A percentile compares a stretch with the other conserved stretches of the same genome.
These are phyloP conservation scores for Venturia pyrina DNA, from an alignment of 2,329 filamentous ascomycete genomes.

Conservation along the genomic window DNA sequence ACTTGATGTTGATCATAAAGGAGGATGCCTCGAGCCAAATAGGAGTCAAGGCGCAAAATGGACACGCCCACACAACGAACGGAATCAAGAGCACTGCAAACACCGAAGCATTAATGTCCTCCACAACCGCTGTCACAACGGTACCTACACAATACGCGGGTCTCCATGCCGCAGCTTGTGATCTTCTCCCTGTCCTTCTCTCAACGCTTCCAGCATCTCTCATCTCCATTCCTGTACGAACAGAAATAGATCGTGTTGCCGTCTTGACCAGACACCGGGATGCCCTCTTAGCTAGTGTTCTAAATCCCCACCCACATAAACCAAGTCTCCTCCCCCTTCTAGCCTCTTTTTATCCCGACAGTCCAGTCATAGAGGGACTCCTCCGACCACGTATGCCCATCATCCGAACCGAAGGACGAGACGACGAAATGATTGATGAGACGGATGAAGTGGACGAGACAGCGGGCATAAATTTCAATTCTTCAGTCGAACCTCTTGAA, in stretches of 20 bases:
- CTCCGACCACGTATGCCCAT: conserved; percentile 36
- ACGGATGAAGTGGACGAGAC: background rate
- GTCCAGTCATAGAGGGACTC: conserved; percentile 62
- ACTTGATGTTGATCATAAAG: conserved; percentile 47
- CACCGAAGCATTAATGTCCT: conserved; percentile 14
- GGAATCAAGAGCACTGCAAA: conserved; percentile 60
- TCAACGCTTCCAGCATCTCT: conserved; percentile 53
- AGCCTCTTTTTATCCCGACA: conserved; percentile 51
- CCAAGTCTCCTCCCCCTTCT: conserved; percentile 75
- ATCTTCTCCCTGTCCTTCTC: conserved; percentile 54
- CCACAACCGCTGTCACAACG: background rate
- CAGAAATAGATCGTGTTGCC: conserved; percentile 70
- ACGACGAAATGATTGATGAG: background rate
- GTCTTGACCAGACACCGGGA: conserved; percentile 59
- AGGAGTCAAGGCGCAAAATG: conserved; percentile 28
- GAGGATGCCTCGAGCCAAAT: conserved; percentile 26
- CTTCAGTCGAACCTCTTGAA: background rate
- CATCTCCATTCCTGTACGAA: conserved; percentile 60
- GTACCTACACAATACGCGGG: background rate
- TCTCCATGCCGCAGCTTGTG: conserved; percentile 40
- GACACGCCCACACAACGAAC: conserved; percentile 41
- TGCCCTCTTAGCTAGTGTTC: conserved; percentile 70
- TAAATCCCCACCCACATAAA: conserved; percentile 62
- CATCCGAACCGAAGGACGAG: conserved; percentile 5
- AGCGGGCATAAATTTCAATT: background rate